Conservation (phyloP, 164 flowering plant species). For the Magnolia sinica region DNA sequence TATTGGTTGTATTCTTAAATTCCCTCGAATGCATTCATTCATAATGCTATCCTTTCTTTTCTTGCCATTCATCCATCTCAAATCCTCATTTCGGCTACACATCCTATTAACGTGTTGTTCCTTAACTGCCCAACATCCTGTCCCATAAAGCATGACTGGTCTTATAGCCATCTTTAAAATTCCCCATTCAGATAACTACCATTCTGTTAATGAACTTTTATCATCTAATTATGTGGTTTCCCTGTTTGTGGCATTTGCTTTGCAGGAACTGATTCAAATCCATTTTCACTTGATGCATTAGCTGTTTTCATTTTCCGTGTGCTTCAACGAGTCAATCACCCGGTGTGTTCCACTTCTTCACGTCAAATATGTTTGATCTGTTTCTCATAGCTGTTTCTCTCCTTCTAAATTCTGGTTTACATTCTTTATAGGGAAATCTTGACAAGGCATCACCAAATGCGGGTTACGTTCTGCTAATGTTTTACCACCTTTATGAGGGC, state of each 20-base stretch:
- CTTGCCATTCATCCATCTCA: too few species aligned
- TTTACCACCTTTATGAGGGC: conserved; percentile 93
- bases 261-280: conserved; percentile 89
- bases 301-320: conserved; percentile 93
- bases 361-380: background rate
- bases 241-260: background rate
- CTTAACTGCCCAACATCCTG: too few species aligned
- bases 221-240: too few species aligned
- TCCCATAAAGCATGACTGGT: too few species aligned
- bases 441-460: conserved; percentile 90
- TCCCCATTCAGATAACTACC: background rate
- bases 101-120: too few species aligned
- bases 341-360: conserved; percentile 40
- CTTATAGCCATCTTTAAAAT: too few species aligned
- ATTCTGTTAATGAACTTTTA: background rate
- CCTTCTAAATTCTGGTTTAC: background rate
- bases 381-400: background rate
- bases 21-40: too few species aligned
- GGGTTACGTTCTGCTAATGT: conserved; percentile 92
- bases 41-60: too few species aligned
- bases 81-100: too few species aligned
- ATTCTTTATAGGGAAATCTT: conserved; percentile 69
- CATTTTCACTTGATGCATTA: conserved; percentile 87
- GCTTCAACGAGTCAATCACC: conserved; percentile 88
- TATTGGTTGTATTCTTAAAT: too few species aligned